phyloP scores from a whole-genome alignment of 2,329 filamentous ascomycete genomes.

The Xylaria sp. region DNA sequence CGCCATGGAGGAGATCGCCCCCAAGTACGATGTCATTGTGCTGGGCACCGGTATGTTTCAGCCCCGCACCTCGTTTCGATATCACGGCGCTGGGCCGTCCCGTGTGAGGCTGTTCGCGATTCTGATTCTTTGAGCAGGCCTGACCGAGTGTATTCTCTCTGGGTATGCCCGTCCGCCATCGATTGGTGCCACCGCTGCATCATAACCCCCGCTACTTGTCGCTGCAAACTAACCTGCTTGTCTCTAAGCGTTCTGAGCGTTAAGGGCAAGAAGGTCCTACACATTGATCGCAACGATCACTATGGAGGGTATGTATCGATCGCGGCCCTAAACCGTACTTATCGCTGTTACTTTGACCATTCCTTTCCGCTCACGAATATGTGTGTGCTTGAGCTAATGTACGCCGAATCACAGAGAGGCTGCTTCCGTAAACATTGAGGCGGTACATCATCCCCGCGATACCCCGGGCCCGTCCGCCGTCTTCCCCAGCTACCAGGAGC shows the following conservation, averaged over 20 bases:
- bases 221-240: constrained; percentile 24
- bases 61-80: constrained; percentile 47
- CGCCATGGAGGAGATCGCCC: constrained; percentile 96
- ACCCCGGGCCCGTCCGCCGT: constrained; percentile 26
- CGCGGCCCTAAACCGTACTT: constrained; percentile 26
- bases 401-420: constrained; percentile 74
- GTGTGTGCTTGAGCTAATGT: constrained; percentile 37
- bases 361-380: constrained; percentile 43
- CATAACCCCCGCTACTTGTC: constrained; percentile 5
- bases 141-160: constrained; percentile 99
- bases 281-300: constrained; percentile 98
- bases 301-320: constrained; percentile 84
- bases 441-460: constrained; percentile 64
- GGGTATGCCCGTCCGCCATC: constrained; percentile 70
- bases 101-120: constrained; percentile 25
- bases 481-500: constrained; percentile 31
- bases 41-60: constrained; percentile 86
- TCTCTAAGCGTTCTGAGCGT: constrained; percentile 85
- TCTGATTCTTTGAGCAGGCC: constrained; percentile 64
- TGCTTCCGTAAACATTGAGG: constrained; percentile 95
- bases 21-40: constrained; percentile 98
- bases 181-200: constrained; percentile 25
- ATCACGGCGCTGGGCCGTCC: constrained; percentile 25
- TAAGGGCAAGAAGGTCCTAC: constrained; percentile 98
- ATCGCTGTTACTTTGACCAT: constrained; percentile 27